phyloP scores from a whole-genome alignment of 345 rosid genomes.

The Leavenworthia alabamica region DNA sequence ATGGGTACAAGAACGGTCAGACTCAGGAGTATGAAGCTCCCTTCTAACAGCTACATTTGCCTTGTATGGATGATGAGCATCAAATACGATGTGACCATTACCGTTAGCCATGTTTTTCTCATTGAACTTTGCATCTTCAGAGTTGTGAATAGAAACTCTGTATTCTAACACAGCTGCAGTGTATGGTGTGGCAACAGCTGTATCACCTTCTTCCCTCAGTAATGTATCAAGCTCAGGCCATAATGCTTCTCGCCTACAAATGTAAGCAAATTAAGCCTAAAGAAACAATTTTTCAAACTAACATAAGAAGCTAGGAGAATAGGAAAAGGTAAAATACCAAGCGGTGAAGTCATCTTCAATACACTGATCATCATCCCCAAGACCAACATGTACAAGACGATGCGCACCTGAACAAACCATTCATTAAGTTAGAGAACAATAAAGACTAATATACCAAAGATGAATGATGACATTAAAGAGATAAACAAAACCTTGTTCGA shows the following conservation, averaged over 20 bases:
- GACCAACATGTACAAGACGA: slow-evolving; percentile 68
- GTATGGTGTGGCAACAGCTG: slow-evolving; percentile 65
- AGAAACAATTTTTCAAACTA: slow-evolving; percentile 3
- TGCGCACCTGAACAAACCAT: slow-evolving; percentile 62
- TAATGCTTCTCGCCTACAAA: slow-evolving; percentile 68
- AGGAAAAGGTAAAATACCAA: slow-evolving; percentile 40
- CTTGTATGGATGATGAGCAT: slow-evolving; percentile 97
- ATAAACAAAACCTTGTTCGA: slow-evolving; percentile 67
- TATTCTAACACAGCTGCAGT: slow-evolving; percentile 91
- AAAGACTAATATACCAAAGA: neutral
- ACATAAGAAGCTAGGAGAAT: neutral
- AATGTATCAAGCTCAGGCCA: slow-evolving; percentile 95
- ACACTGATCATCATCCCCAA: slow-evolving; percentile 90
- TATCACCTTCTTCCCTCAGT: slow-evolving; percentile 78
- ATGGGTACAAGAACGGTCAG: slow-evolving; percentile 98
- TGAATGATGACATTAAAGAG: neutral
- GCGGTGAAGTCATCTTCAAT: slow-evolving; percentile 85
- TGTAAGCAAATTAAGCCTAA: slow-evolving; percentile 3
- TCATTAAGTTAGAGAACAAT: neutral
- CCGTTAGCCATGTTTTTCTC: slow-evolving; percentile 55
- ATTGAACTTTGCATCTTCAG: slow-evolving; percentile 36
- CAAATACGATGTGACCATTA: slow-evolving; percentile 68
- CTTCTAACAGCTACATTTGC: slow-evolving; percentile 73
- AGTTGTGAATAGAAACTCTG: slow-evolving; percentile 62
- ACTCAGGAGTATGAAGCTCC: slow-evolving; percentile 86